phyloP scores from a whole-genome alignment of 768 basidiomycete genomes.

The Neoboletus brunneissimus region DNA sequence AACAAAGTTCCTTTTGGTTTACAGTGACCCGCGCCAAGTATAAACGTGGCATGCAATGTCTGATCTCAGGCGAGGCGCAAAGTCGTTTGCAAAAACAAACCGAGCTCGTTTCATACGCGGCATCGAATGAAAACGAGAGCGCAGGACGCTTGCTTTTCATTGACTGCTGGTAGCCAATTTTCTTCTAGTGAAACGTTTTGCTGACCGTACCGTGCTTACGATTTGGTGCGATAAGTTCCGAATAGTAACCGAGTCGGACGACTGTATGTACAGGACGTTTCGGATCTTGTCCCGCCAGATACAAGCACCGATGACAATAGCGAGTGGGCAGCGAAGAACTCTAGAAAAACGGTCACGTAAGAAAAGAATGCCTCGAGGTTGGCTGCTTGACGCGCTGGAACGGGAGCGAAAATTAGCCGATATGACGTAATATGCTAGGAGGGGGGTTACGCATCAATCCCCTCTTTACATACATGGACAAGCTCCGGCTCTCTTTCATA shows the following conservation, averaged over 20 bases:
- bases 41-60: too few relatives aligned
- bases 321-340: neutral
- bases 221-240: neutral
- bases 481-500: conserved; percentile 3
- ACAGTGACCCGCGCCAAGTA: neutral
- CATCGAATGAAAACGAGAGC: too few relatives aligned
- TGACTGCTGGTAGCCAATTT: neutral
- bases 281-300: conserved; percentile 8
- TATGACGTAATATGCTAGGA: conserved; percentile 1
- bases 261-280: neutral
- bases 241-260: neutral
- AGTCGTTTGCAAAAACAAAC: neutral
- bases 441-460: neutral
- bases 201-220: neutral
- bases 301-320: conserved; percentile 1
- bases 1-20: neutral
- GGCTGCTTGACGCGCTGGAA: neutral
- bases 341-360: conserved; percentile 6
- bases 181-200: neutral
- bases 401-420: conserved; percentile 16
- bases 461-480: neutral
- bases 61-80: neutral
- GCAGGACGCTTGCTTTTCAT: too few relatives aligned
- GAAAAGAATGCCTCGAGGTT: neutral
- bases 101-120: neutral